Evolutionary conservation across 345 rosid species (phyloP).

Genomic region (Mallotus nudiflorus): DNA sequence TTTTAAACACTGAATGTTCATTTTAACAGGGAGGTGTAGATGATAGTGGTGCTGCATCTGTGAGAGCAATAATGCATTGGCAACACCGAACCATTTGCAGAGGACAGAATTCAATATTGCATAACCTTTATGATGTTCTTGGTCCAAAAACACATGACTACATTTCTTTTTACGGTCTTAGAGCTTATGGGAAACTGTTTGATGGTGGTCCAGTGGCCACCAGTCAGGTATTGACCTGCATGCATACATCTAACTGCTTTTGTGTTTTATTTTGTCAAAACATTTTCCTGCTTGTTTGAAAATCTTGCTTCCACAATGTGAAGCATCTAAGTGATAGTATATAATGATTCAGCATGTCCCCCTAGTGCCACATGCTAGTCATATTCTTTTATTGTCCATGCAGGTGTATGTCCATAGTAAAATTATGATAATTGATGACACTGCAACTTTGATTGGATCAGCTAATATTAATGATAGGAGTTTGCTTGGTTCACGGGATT

Average conservation of each 20-base stretch:
- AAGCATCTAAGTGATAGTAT: background rate
- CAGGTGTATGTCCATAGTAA: constrained; percentile 98
- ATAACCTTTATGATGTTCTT: constrained; percentile 66
- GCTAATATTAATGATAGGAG: constrained; percentile 96
- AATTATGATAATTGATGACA: constrained; percentile 87
- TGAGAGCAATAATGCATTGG: constrained; percentile 99
- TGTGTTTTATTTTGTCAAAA: background rate
- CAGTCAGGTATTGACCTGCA: constrained; percentile 66
- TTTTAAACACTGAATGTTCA: constrained; percentile 10
- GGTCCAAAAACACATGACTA: constrained; percentile 77
- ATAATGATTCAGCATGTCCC: background rate
- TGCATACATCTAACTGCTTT: background rate
- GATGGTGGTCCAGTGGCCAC: constrained; percentile 86
- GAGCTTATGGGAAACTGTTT: constrained; percentile 81
- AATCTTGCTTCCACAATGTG: background rate
- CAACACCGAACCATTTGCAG: constrained; percentile 95
- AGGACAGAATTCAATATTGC: constrained; percentile 87
- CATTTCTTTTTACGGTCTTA: constrained; percentile 93
- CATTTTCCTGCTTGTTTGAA: background rate
- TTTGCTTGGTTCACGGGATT: constrained; percentile 97
- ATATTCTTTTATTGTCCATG: constrained; percentile 18
- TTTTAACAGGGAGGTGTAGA: constrained; percentile 88
- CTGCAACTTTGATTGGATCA: constrained; percentile 72
- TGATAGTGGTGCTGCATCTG: constrained; percentile 96
- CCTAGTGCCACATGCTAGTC: background rate